A percentile compares a stretch with the other conserved stretches of the same genome.
phyloP scores from a whole-genome alignment of 495 filamentous ascomycete species.

The Hypoxylon cercidicola region DNA sequence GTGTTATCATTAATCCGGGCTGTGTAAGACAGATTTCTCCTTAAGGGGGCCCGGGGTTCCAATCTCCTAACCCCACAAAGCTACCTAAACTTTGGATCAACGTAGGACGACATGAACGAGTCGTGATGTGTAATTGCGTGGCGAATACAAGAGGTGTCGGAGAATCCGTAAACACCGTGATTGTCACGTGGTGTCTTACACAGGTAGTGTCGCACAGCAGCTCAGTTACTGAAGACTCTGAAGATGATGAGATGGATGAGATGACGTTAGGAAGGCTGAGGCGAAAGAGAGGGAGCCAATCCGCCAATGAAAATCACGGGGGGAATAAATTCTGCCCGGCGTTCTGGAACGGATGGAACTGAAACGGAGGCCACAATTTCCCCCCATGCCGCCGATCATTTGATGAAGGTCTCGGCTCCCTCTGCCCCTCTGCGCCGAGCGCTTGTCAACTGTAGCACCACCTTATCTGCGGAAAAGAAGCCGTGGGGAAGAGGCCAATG shows the following conservation, averaged over 20 bases:
- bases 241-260: constrained; percentile 6
- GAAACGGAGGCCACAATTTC: constrained; percentile 17
- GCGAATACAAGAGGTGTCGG: background rate
- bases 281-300: constrained; percentile 19
- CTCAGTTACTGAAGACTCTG: background rate
- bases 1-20: no score
- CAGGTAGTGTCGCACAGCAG: background rate
- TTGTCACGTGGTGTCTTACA: constrained; percentile 17
- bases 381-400: constrained; percentile 15
- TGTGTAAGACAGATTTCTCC: no score
- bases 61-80: no score
- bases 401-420: constrained; percentile 11
- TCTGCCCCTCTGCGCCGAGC: constrained; percentile 7
- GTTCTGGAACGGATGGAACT: constrained; percentile 34
- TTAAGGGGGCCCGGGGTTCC: no score
- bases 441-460: background rate
- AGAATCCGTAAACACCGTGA: constrained; percentile 9
- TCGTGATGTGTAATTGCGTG: no score
- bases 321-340: constrained; percentile 13
- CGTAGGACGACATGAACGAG: no score
- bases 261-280: background rate
- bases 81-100: no score
- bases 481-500: constrained; percentile 28
- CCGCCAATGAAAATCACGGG: background rate
- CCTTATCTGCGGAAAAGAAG: background rate